Base-by-base conservation (phyloP, 257 asterid species). In the Marsdenia floribunda region DNA sequence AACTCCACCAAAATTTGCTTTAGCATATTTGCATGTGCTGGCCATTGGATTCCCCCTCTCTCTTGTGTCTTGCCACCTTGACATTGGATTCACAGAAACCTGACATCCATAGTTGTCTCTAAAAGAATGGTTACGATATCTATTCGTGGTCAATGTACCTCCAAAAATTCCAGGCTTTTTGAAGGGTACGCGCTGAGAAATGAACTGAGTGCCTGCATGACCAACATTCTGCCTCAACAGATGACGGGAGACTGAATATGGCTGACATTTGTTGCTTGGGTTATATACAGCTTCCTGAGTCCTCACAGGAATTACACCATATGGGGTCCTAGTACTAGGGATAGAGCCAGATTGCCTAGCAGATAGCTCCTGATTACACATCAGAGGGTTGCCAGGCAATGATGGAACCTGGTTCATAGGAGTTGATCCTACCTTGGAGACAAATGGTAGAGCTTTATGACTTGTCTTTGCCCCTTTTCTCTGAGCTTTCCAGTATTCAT, bases 401-500 rank as follows among this genome's bases (percentile, higher is more conserved):
- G 76, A 68, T 16, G 81, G 70, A 69, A 58, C 70, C 70, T 70
- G 88, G 72, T 76, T 65, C 61, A 74, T 35, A 68, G 79, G 78
- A 29, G 71, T 67, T 54, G 42, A 63, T 57, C 70, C 74, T 18
- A 60, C 73, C 12, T 74, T 38, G n/a, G 84, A 64, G 73, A 71
- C 75, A 72, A 63, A 13, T 26, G 75, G 73, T 42, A 76, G 76
- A 26, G 68, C 74, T 70, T 77, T 78, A 57, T 71, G 80, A 54
- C 67, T 76, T 26, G 77, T 86, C 89, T 80, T 88, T 65, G 63
- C 75, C 72, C 79, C 74, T 77, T 81, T 81, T 70, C 99, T 87
- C 83, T 83, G 90, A 72, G 84, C 47, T 77, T 35, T 88, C 99
- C 99, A 94, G 76, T 38, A 82, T 33, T 81, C 90, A 2, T 84